Evolutionary conservation across 2,329 filamentous ascomycete species (phyloP), one percentile per base, ranked within the genome.

Genomic region (Cryphonectria nitschkei): DNA sequence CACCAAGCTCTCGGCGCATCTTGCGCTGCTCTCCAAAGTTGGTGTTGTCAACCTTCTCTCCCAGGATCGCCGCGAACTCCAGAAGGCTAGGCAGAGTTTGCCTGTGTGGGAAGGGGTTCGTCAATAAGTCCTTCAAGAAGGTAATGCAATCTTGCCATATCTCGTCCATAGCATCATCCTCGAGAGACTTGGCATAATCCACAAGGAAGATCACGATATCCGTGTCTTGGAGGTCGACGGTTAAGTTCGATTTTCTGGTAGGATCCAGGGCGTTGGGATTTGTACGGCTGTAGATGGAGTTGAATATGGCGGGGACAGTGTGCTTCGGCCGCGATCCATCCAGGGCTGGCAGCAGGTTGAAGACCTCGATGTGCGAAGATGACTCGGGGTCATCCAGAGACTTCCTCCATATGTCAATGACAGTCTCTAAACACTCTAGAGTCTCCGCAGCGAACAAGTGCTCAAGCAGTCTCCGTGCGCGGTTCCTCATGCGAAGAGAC

Each of bases 161-260:
- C 81, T 99, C 96, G 76, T 99, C 96, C 87, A 98, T 95, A 22
- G 96, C 93, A 82, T 99, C 96, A 76, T 99, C 96, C 77, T 99
- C 96, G 16, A 98, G 85, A 0, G 95, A 96, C 41, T 89, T 89
- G 0, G 94, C 92, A 80, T 99, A 99, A 73, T 96, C 93, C 9
- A 97, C 93, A 61, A 98, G 82, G 79, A 99, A 99, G 11, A 92
- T 88, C 11, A 95, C 93, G 14, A 99, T 84, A 76, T 98, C 95
- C 0, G 89, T 88, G 76, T 98, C 94, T 68, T 90, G 90, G 13
- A 99, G 83, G 64, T 93, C 91, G 26, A 96, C 93, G 0, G 95
- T 97, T 79, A 98, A 84, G 1, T 93, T 97, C 22, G 95, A 98
- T 79, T 94, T 94, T 63, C 94, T 89, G 22, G 89, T 87, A 2